Percentiles rank a stretch among this genome's conserved stretches.
These are phyloP conservation scores for Citrus inodora DNA, from an alignment of 345 rosid species.

Conservation along the genomic window DNA sequence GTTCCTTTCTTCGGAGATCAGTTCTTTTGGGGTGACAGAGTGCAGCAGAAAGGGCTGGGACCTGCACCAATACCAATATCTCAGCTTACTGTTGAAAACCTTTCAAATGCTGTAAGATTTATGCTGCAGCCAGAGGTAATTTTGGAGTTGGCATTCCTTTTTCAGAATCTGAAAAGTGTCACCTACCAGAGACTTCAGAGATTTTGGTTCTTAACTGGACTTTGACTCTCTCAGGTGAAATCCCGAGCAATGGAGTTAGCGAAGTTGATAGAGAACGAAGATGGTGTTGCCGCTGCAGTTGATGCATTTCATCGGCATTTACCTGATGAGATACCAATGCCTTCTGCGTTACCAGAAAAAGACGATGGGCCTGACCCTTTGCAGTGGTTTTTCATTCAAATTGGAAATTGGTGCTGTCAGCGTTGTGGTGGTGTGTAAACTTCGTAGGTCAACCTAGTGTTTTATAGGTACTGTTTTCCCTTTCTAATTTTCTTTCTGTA, in stretches of 20 bases:
- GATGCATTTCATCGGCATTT: slow-evolving; percentile 88
- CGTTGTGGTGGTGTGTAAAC: slow-evolving; percentile 38
- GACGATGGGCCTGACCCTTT: slow-evolving; percentile 50
- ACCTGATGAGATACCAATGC: slow-evolving; percentile 65
- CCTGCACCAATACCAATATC: slow-evolving; percentile 84
- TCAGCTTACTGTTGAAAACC: slow-evolving; percentile 72
- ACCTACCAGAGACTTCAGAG: too few species aligned
- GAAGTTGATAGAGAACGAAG: slow-evolving; percentile 78
- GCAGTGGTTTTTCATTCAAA: slow-evolving; percentile 60
- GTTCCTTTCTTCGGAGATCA: slow-evolving; percentile 99
- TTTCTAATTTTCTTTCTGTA: slow-evolving; percentile 1
- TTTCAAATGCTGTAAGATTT: slow-evolving; percentile 68
- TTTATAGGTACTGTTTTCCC: slow-evolving; percentile 10
- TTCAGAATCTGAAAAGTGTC: not conserved
- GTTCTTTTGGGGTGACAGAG: slow-evolving; percentile 95
- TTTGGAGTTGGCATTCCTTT: not conserved
- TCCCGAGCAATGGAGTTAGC: slow-evolving; percentile 65
- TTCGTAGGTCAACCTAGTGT: slow-evolving; percentile 14
- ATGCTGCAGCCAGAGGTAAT: slow-evolving; percentile 95
- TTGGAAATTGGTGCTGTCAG: slow-evolving; percentile 66
- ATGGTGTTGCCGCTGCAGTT: slow-evolving; percentile 89
- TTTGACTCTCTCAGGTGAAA: slow-evolving; percentile 54
- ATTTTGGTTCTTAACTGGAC: not conserved
- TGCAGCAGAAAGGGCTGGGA: slow-evolving; percentile 68
- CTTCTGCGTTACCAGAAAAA: slow-evolving; percentile 33